A percentile compares a stretch with the other conserved stretches of the same genome.
Conservation (phyloP, 2,329 filamentous ascomycete genomes). For the Aquanectria penicillioides region DNA sequence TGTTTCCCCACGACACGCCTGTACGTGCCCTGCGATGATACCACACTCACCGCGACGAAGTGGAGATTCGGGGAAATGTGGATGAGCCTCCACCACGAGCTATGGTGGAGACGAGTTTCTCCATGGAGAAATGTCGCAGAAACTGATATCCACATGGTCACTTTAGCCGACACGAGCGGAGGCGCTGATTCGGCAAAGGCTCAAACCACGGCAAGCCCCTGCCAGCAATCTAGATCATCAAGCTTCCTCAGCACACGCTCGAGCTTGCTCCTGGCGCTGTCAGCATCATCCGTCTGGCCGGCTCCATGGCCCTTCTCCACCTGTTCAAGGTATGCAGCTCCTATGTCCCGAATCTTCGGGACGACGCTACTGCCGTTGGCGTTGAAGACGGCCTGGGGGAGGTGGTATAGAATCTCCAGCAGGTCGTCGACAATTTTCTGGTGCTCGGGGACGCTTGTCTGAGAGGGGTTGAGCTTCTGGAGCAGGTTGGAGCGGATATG, state of each 20-base stretch:
- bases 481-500: conserved; percentile 50
- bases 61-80: conserved; percentile 2
- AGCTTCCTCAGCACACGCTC: conserved; percentile 43
- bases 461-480: conserved; percentile 41
- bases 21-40: conserved; percentile 9
- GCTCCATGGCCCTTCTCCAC: conserved; percentile 27
- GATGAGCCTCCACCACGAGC: not conserved
- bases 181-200: not conserved
- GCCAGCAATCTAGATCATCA: conserved; percentile 46
- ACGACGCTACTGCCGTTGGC: conserved; percentile 46
- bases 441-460: conserved; percentile 34
- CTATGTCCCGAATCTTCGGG: conserved; percentile 51
- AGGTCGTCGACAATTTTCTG: conserved; percentile 48
- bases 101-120: conserved; percentile 12
- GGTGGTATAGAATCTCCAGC: conserved; percentile 48
- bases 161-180: no score
- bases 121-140: conserved; percentile 19
- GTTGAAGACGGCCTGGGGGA: conserved; percentile 46
- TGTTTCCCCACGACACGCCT: not conserved
- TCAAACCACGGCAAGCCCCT: conserved; percentile 32
- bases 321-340: conserved; percentile 47
- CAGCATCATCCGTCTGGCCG: conserved; percentile 9
- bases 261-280: conserved; percentile 36
- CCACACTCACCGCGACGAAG: not conserved
- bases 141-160: not conserved